Base-by-base conservation (phyloP, 2,329 filamentous ascomycete species). In the Exserohilum turcica region DNA sequence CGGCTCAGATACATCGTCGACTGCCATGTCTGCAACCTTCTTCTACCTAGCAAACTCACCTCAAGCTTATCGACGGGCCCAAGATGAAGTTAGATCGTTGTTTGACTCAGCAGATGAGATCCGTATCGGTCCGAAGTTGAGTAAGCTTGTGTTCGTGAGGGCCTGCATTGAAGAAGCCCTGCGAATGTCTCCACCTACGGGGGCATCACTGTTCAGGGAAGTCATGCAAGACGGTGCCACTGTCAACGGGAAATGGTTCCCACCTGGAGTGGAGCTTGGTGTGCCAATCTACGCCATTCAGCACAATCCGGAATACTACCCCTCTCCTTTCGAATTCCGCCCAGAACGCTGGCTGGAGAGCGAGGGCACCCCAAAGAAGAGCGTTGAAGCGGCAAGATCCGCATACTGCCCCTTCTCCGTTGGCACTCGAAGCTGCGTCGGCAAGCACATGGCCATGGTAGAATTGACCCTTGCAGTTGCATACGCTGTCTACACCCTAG, bases 351-450 rank as follows among this genome's bases (percentile, higher is more conserved):
- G 66, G 66, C 45, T 71, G 3, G 40, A 44, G 29, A 44, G 43
- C 7, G 62, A 67, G 5, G 40, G 44, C 2, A 28, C 47, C 15
- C 15, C 52, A 58, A 27, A 15, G 13, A 12, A 56, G 54, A 31
- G 19, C 53, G 5, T 13, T 27, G 2, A 50, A 54, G 15, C 21
- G 35, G 38, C 42, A 56, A 21, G 18, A 13, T 32, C 48, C 12
- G 48, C 53, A 2, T 92, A 89, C 72, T 89, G 85, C 56, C 86
- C 89, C 2, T 90, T 90, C 63, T 85, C 81, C 21, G 75, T 88
- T 56, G 87, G 88, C 0, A 83, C 86, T 0, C 76, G 87, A 9
- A 84, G 84, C 1, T 90, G 87, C 66, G 87, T 90, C 42, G 87
- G 87, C 1, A 89, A 89, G 77, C 21, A 24, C 21, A 24, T 24